phyloP scores from a whole-genome alignment of 1,284 basidiomycete genomes.

The Tremellales sp. region DNA sequence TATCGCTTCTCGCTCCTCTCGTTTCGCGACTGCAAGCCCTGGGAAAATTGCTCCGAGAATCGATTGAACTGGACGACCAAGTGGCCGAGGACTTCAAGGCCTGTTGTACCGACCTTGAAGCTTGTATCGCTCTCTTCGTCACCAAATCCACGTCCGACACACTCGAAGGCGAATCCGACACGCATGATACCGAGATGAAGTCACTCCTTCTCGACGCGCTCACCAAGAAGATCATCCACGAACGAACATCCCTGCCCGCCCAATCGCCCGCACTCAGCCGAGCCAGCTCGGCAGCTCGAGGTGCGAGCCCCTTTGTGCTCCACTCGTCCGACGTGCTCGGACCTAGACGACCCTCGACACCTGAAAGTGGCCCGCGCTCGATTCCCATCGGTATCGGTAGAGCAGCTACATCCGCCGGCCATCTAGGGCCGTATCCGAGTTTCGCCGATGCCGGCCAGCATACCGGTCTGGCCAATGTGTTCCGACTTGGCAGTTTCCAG shows the following conservation, averaged over 20 bases:
- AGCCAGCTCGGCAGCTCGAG: neutral
- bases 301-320: conserved; percentile 22
- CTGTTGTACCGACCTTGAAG: too few species aligned
- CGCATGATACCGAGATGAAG: conserved; percentile 26
- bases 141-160: neutral
- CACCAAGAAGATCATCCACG: conserved; percentile 23
- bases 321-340: conserved; percentile 11
- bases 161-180: conserved; percentile 1
- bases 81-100: too few species aligned
- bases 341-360: neutral
- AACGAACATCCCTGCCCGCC: conserved; percentile 1
- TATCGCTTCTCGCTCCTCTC: neutral
- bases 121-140: neutral
- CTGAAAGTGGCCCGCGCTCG: neutral
- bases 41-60: neutral
- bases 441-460: neutral
- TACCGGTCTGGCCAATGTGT: conserved; percentile 28
- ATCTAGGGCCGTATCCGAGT: neutral
- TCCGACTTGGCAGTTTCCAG: conserved; percentile 30
- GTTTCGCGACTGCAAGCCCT: neutral
- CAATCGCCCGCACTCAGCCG: neutral
- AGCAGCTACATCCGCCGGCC: neutral
- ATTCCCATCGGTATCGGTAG: neutral
- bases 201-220: conserved; percentile 24
- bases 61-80: too few species aligned